These are phyloP conservation scores for Marchantia paleacea DNA, from an alignment of 225 moss, liverwort and hornwort genomes.

Conservation along the genomic window DNA sequence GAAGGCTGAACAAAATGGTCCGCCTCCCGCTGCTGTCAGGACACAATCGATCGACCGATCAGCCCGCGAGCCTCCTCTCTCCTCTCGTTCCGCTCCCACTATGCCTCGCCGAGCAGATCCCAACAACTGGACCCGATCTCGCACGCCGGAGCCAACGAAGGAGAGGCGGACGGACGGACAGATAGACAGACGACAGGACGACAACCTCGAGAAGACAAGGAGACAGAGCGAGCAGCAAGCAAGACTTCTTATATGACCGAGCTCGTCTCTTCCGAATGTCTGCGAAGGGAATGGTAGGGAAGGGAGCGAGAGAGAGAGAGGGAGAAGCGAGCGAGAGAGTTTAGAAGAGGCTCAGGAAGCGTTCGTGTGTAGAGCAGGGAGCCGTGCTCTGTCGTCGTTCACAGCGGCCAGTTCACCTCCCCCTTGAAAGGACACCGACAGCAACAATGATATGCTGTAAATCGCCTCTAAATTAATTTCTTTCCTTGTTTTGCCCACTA, in stretches of 20 bases:
- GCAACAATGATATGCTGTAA: too few relatives aligned
- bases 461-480: too few relatives aligned
- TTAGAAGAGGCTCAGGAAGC: too few relatives aligned
- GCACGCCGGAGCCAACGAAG: neutral
- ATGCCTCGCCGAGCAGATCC: conserved; percentile 9
- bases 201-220: neutral
- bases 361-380: neutral
- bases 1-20: neutral
- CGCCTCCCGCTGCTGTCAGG: neutral
- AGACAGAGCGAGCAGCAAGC: neutral
- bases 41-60: neutral
- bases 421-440: neutral
- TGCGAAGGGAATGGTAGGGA: too few relatives aligned
- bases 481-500: too few relatives aligned
- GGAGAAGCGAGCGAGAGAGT: too few relatives aligned
- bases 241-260: conserved; percentile 12
- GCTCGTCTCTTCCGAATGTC: neutral
- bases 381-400: neutral
- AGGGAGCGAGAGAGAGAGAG: too few relatives aligned
- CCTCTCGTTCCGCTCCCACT: neutral
- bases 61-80: neutral
- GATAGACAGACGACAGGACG: neutral
- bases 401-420: neutral
- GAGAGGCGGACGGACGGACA: neutral
- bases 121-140: conserved; percentile 10